Evolutionary conservation across 2,329 filamentous ascomycete genomes (phyloP), one percentile per base, ranked within the genome.

Genomic region (Scedosporium dehoogii): DNA sequence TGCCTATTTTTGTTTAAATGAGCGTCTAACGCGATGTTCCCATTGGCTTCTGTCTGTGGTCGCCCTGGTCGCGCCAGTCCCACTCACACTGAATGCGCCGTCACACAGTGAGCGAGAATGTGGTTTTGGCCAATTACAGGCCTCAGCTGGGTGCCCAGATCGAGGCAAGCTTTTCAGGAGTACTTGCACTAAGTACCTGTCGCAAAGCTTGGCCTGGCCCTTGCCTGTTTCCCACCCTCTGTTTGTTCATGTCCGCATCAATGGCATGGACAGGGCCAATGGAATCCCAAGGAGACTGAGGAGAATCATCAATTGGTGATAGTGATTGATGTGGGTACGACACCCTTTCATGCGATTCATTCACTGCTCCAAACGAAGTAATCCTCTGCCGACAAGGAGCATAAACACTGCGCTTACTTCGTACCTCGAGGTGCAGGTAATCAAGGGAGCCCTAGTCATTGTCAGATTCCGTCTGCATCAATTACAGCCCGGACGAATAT

Each of bases 1-100:
- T 23, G 18, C 16, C 25, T 29, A 23, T 33, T 53, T 18, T 23
- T 29, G 44, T n/a, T 18, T n/a, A 12, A 21, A 21, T 53, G 42
- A 38, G 59, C 59, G 59, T 60, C 59, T 60, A 60, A 44, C 7
- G n/a, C 18, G 10, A 44, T 3, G 14, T 21, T 18, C 59, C 38
- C 18, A 60, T 60, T 60, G 59, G 59, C 44, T n/a, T 4, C 27
- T 3, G 33, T 6, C 33, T 12, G 33, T 38, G 33, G 33, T 41
- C 16, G 21, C 29, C 27, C 25, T 16, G 27, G 25, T 53, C 44
- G 59, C 59, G 59, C 41, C 59, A 23, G 59, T 53, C 59, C 59
- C 59, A 60, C 59, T 25, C 59, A 60, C 59, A 60, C 59, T 25
- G 3, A 53, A 42, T 33, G 58, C 29, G 38, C n/a, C 23, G 59